Conservation (phyloP, 352 stramenopile species). For the Globisporangium spinosum region DNA sequence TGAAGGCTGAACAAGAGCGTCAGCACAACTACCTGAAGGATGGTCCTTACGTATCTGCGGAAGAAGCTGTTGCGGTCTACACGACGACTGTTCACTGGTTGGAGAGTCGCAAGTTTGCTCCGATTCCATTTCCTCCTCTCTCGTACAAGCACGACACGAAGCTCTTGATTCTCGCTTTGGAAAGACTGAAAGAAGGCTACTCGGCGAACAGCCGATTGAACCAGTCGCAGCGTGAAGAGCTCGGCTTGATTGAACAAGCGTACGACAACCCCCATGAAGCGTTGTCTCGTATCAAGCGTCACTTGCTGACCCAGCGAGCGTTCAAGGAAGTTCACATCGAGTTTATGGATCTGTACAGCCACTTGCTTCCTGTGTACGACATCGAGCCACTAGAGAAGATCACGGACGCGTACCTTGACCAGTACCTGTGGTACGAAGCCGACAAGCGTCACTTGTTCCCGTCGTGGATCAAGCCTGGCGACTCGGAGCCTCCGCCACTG, state of each 20-base stretch:
- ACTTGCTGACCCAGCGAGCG: slow-evolving; percentile 98
- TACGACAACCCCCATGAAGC: slow-evolving; percentile 99
- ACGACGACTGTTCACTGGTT: slow-evolving; percentile 99
- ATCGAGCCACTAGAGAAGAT: slow-evolving; percentile 99
- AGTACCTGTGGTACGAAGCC: slow-evolving; percentile 99
- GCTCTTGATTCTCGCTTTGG: slow-evolving; percentile 98
- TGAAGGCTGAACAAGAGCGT: slow-evolving; percentile 99
- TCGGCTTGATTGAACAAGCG: slow-evolving; percentile 98
- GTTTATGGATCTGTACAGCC: slow-evolving; percentile 99
- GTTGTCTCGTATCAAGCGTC: slow-evolving; percentile 98
- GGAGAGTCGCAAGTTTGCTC: slow-evolving; percentile 98
- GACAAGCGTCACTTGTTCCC: slow-evolving; percentile 99
- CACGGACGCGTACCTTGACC: slow-evolving; percentile 99
- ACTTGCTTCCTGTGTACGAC: slow-evolving; percentile 98
- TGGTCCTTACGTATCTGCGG: slow-evolving; percentile 97
- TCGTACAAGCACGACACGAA: slow-evolving; percentile 99
- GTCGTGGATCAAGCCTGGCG: slow-evolving; percentile 99
- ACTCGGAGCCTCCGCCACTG: slow-evolving; percentile 97
- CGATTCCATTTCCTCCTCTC: slow-evolving; percentile 98
- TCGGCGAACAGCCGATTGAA: slow-evolving; percentile 97
- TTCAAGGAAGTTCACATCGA: slow-evolving; percentile 99
- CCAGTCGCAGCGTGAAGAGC: slow-evolving; percentile 96
- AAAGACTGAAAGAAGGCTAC: slow-evolving; percentile 99
- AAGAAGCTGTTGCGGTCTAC: slow-evolving; percentile 99
- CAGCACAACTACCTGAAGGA: slow-evolving; percentile 99